phyloP scores from a whole-genome alignment of 331 rosid species.

The Phaseolus coccineus region DNA sequence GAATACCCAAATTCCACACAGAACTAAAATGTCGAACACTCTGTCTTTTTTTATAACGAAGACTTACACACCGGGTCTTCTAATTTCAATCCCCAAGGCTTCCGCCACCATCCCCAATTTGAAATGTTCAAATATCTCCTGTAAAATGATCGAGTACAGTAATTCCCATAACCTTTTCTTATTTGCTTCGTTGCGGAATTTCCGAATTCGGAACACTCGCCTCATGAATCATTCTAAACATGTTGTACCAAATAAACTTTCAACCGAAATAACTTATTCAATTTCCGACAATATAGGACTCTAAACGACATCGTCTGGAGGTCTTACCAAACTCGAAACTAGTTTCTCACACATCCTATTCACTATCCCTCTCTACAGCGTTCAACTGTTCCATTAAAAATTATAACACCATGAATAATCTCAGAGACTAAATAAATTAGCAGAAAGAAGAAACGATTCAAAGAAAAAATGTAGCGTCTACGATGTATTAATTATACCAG shows the following conservation, averaged over 20 bases:
- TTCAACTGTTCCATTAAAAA: constrained; percentile 50
- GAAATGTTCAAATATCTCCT: constrained; percentile 2
- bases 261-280: not conserved
- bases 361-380: constrained; percentile 20
- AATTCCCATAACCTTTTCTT: not conserved
- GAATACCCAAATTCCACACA: constrained; percentile 8
- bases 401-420: constrained; percentile 17
- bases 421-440: not conserved
- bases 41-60: constrained; percentile 3
- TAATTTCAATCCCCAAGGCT: not conserved
- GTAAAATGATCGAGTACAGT: constrained; percentile 12
- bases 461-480: not conserved
- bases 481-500: constrained; percentile 51
- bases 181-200: not conserved
- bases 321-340: constrained; percentile 19
- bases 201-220: constrained; percentile 9
- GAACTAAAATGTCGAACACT: constrained; percentile 14
- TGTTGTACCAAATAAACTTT: not conserved
- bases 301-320: not conserved
- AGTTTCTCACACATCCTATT: constrained; percentile 4
- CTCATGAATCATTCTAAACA: not conserved
- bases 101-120: constrained; percentile 14
- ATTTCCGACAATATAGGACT: not conserved
- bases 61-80: not conserved
- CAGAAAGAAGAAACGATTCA: not conserved